Evolutionary conservation across 768 basidiomycete species (phyloP).

Genomic region (Lactarius vividus): DNA sequence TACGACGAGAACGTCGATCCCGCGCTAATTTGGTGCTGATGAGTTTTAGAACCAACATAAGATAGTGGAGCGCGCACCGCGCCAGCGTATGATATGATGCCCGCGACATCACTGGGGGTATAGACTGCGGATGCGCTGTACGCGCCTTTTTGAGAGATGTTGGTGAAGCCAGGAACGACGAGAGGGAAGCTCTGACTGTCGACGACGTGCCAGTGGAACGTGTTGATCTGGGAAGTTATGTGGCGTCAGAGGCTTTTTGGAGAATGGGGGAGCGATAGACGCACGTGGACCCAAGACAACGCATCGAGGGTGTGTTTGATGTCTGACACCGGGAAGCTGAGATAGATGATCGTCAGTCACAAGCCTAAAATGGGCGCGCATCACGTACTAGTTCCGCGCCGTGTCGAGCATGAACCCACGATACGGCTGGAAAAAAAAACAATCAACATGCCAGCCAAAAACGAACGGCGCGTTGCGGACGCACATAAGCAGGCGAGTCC

Average conservation of each 20-base stretch:
- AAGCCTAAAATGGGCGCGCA: neutral
- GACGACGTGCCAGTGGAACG: conserved; percentile 48
- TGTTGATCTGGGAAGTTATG: conserved; percentile 39
- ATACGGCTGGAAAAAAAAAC: no score
- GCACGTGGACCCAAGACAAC: conserved; percentile 27
- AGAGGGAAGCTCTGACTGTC: conserved; percentile 55
- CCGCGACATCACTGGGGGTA: conserved; percentile 37
- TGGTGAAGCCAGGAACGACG: conserved; percentile 37
- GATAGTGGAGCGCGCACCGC: conserved; percentile 34
- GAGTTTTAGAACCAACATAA: neutral
- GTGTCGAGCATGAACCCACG: conserved; percentile 83
- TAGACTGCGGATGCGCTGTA: conserved; percentile 40
- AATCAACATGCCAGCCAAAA: neutral
- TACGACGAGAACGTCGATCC: conserved; percentile 48
- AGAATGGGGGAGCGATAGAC: neutral
- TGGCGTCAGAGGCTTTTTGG: neutral
- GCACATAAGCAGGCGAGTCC: conserved; percentile 49
- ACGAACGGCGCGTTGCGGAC: conserved; percentile 9
- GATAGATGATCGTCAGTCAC: neutral
- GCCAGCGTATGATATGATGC: conserved; percentile 45
- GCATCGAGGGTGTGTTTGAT: conserved; percentile 20
- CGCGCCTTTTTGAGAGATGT: conserved; percentile 45
- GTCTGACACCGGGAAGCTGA: conserved; percentile 8
- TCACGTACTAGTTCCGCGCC: conserved; percentile 56
- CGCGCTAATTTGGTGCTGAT: conserved; percentile 36